Evolutionary conservation across 495 filamentous ascomycete genomes (phyloP).

Genomic region (Lentithecium fluviatile): DNA sequence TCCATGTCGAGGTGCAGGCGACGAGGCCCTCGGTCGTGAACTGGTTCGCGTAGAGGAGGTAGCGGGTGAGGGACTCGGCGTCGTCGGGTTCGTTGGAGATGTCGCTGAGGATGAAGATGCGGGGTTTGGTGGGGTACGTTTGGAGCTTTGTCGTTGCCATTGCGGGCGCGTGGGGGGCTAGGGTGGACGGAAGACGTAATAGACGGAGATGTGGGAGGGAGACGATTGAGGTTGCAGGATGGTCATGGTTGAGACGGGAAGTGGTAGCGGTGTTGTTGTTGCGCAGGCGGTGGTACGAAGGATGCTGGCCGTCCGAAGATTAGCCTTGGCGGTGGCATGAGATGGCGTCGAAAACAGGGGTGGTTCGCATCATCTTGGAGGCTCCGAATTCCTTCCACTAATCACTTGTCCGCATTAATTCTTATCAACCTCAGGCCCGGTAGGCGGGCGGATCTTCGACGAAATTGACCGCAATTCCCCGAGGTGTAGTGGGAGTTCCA

Average conservation of each 20-base stretch:
- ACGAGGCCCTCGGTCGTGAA: constrained; percentile 48
- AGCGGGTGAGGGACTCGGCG: constrained; percentile 47
- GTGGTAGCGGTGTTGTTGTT: neutral
- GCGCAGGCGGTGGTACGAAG: constrained; percentile 1
- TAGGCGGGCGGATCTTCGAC: no score
- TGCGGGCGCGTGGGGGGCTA: neutral
- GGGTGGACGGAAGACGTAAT: neutral
- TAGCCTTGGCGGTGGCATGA: neutral
- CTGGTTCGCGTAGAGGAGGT: constrained; percentile 48
- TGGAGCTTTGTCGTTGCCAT: constrained; percentile 8
- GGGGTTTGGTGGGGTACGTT: constrained; percentile 32
- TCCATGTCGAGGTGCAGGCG: constrained; percentile 48
- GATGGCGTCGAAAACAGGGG: neutral
- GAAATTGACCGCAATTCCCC: no score
- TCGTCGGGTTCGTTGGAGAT: constrained; percentile 51
- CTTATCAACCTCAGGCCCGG: neutral
- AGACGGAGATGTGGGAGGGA: neutral
- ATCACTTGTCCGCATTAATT: no score
- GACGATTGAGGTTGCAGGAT: neutral
- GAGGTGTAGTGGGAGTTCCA: neutral
- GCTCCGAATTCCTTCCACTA: no score
- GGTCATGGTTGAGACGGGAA: no score
- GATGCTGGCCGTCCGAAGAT: constrained; percentile 14
- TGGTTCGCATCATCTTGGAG: neutral
- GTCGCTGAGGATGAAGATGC: constrained; percentile 50